Base-by-base conservation (phyloP, 805 yeast genomes). In the Nakazawaea ambrosiae region DNA sequence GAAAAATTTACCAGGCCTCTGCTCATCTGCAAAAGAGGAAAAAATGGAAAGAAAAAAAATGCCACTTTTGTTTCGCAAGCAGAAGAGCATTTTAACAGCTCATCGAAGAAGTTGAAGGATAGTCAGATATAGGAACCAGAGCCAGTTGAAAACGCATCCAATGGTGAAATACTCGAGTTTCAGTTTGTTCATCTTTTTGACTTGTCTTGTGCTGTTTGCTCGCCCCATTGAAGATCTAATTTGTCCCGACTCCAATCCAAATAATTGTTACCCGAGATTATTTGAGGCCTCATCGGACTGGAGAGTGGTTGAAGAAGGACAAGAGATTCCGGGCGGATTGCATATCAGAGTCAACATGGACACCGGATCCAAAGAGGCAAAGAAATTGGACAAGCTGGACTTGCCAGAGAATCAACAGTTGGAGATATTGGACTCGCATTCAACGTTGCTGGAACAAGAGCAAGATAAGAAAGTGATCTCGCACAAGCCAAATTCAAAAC, bases 261-360 rank as follows among this genome's bases (percentile, higher is more conserved):
- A 49, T 1, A 72, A 75, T 42, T 83, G 90, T 49, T 82, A 82
- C 49, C 82, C 85, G 1, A 58, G 59, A 30, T 43, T 71, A 2
- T 87, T 88, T 51, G 72, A 58, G 27, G 83, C 96, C 1, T 58
- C 78, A 0, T 43, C 52, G 1, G 74, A 81, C 45, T 89, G 96
- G 95, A 76, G 78, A 59, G 51, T 52, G 2, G 72, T 89, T 4
- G 66, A 60, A 46, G 79, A 73, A 33, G 87, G 79, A n/a, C 96
- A 86, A 50, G 67, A 71, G 6, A 67, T 89, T 3, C 95, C 96
- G 1, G 73, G 73, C 5, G 97, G 97, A 0, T 58, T 84, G 24
- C 89, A 84, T 55, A 75, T 88, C 10, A 66, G 85, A 45, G 49
- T 89, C 47, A 80, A 86, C 53, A 58, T 88, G 40, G 85, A 80